Conservation (phyloP, 495 filamentous ascomycete genomes). For the Penicillium paxilli region DNA sequence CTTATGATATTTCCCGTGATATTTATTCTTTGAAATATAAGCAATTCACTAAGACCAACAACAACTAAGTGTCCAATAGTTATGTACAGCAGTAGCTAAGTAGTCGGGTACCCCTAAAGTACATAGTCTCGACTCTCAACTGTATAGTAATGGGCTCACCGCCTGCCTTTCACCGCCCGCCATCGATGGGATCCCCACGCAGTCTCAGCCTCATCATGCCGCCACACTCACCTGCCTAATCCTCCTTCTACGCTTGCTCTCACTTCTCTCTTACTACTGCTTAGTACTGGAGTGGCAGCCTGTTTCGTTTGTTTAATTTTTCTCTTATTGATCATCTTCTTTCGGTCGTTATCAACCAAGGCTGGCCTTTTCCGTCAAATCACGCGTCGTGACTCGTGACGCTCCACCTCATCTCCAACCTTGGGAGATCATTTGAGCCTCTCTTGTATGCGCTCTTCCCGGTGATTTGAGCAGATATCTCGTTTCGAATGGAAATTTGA, state of each 20-base stretch:
- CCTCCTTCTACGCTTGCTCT: neutral
- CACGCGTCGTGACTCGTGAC: slow-evolving; percentile 21
- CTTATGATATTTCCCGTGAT: too few species aligned
- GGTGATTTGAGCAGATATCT: neutral
- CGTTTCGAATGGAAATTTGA: neutral
- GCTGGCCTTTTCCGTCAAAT: neutral
- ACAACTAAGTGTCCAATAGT: too few species aligned
- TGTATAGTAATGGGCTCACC: neutral
- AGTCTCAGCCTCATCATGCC: slow-evolving; percentile 1
- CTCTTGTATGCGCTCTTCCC: neutral
- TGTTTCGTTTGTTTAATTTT: neutral
- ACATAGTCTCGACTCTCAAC: too few species aligned
- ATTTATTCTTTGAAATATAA: too few species aligned
- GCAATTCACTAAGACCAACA: too few species aligned
- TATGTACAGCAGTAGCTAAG: too few species aligned
- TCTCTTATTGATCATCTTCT: neutral
- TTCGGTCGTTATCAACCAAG: neutral
- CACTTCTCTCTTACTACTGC: neutral
- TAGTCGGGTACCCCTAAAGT: too few species aligned
- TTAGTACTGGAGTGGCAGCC: neutral
- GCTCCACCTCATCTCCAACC: slow-evolving; percentile 12
- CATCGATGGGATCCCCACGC: neutral
- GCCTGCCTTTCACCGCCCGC: neutral
- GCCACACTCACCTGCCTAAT: slow-evolving; percentile 1
- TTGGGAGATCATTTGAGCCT: neutral